Evolutionary conservation across 805 yeast genomes (phyloP).

Genomic region (Candida schatavii): DNA sequence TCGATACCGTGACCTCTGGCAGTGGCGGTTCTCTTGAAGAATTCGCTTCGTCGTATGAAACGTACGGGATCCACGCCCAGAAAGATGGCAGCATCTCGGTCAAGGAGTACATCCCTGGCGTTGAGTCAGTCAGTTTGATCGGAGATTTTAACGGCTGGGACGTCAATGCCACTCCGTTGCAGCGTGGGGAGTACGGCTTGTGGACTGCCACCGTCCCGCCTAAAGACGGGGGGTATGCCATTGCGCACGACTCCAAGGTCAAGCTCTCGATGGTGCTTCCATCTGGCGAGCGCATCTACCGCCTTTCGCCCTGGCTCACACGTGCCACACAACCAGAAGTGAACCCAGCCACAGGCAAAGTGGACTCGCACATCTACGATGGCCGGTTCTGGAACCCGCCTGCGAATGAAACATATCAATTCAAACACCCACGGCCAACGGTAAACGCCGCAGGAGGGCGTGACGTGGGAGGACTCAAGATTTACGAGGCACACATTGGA

Average conservation of each 20-base stretch:
- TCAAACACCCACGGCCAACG: conserved; percentile 64
- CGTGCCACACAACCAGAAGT: conserved; percentile 75
- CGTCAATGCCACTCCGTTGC: conserved; percentile 51
- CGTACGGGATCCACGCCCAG: conserved; percentile 73
- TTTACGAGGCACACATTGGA: conserved; percentile 95
- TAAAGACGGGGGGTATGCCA: conserved; percentile 52
- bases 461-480: conserved; percentile 49
- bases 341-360: conserved; percentile 16
- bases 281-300: conserved; percentile 67
- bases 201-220: conserved; percentile 60
- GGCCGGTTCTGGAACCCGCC: conserved; percentile 92
- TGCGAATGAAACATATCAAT: conserved; percentile 41
- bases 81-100: conserved; percentile 54
- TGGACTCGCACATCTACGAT: conserved; percentile 52
- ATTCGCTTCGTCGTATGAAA: conserved; percentile 74
- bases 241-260: conserved; percentile 78
- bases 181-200: conserved; percentile 57
- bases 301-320: conserved; percentile 86
- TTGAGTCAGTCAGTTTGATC: conserved; percentile 66
- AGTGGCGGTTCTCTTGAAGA: conserved; percentile 52
- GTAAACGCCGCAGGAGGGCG: conserved; percentile 17
- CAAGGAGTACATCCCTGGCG: conserved; percentile 91
- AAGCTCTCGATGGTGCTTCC: conserved; percentile 65
- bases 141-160: conserved; percentile 95
- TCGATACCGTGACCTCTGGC: conserved; percentile 40